These are phyloP conservation scores for Zea mays DNA, from an alignment of 176 grass and related monocot species.

Conservation along the genomic window Zm-B73-REFERENCE-NAM-5.0 NC_050097.1:24403501-24404000, in stretches of 20 bases:
- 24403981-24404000: too few relatives aligned
- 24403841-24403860: too few relatives aligned
- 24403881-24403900: too few relatives aligned
- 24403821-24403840: too few relatives aligned
- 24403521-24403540: conserved; percentile 29
- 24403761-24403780: too few relatives aligned
- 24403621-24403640: conserved; percentile 27
- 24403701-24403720: neutral
- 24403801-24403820: too few relatives aligned
- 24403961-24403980: too few relatives aligned
- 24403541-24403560: conserved; percentile 56
- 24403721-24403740: conserved; percentile 10
- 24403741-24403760: neutral
- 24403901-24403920: too few relatives aligned
- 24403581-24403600: conserved; percentile 25
- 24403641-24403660: neutral
- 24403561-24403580: conserved; percentile 37
- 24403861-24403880: too few relatives aligned
- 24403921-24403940: too few relatives aligned
- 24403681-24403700: conserved; percentile 8
- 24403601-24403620: conserved; percentile 32
- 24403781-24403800: too few relatives aligned
- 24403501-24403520: conserved; percentile 37
- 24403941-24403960: too few relatives aligned
- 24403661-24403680: neutral